These are phyloP conservation scores for Tricholoma sp. DNA, from an alignment of 768 basidiomycete species.

Conservation along the genomic window DNA sequence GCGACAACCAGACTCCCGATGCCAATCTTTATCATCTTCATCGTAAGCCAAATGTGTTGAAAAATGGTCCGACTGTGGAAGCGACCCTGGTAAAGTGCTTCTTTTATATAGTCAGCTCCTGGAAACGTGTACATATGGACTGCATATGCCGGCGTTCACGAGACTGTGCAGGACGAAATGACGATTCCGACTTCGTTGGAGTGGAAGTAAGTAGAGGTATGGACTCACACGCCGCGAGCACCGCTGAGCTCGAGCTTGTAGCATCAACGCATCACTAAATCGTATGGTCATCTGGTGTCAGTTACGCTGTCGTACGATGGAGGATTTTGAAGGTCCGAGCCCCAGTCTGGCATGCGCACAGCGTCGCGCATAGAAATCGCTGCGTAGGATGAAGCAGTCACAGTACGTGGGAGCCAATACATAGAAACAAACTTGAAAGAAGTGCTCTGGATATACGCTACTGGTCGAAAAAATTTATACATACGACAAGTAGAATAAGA, in stretches of 20 bases:
- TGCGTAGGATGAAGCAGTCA: no score
- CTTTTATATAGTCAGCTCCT: slow-evolving; percentile 11
- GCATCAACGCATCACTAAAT: no score
- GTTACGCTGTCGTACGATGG: no score
- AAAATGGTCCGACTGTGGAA: neutral
- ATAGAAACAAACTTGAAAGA: neutral
- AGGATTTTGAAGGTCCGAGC: no score
- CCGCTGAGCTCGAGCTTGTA: no score
- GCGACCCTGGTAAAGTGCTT: slow-evolving; percentile 1
- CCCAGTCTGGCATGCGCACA: no score
- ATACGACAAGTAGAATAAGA: neutral
- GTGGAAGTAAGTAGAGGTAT: no score
- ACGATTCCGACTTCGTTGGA: no score
- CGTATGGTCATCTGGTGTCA: no score
- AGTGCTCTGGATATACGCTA: neutral
- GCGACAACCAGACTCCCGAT: slow-evolving; percentile 19
- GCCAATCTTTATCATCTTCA: slow-evolving; percentile 21
- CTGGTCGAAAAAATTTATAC: neutral
- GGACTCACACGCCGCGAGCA: no score
- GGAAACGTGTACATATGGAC: slow-evolving; percentile 11
- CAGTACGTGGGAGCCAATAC: no score
- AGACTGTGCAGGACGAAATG: slow-evolving; percentile 1
- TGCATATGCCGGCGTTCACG: slow-evolving; percentile 16
- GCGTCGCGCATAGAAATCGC: no score
- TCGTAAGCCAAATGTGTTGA: slow-evolving; percentile 7